Conservation (phyloP, 768 basidiomycete species). For the Pleurotus tuoliensis region DNA sequence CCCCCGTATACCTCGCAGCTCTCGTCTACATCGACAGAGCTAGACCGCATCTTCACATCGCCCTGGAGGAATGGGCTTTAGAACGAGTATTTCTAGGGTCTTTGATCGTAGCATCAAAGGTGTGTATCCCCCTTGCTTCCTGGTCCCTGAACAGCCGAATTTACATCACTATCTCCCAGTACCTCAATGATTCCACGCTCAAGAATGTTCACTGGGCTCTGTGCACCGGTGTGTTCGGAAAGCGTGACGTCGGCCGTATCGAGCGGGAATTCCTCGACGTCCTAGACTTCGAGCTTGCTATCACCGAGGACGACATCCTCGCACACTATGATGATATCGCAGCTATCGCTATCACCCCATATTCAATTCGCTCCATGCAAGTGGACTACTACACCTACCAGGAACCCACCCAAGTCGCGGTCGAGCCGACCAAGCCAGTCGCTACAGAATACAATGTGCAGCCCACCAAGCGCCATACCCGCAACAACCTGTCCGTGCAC, state of each 20-base stretch:
- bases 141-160: neutral
- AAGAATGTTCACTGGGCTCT: slow-evolving; percentile 91
- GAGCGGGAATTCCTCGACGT: slow-evolving; percentile 82
- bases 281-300: slow-evolving; percentile 67
- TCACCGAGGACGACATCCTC: slow-evolving; percentile 63
- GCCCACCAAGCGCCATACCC: slow-evolving; percentile 13
- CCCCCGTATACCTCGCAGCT: slow-evolving; percentile 63
- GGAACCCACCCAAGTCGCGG: slow-evolving; percentile 14
- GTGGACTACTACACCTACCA: slow-evolving; percentile 12
- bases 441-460: slow-evolving; percentile 8
- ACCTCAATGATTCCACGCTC: slow-evolving; percentile 83
- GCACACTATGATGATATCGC: slow-evolving; percentile 40
- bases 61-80: slow-evolving; percentile 80
- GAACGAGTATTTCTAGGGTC: slow-evolving; percentile 91
- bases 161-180: slow-evolving; percentile 35
- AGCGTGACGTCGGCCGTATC: slow-evolving; percentile 76
- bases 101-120: slow-evolving; percentile 85
- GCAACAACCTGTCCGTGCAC: slow-evolving; percentile 14
- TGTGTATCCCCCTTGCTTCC: slow-evolving; percentile 25
- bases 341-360: slow-evolving; percentile 16
- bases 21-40: slow-evolving; percentile 78
- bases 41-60: slow-evolving; percentile 76
- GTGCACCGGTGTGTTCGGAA: slow-evolving; percentile 81
- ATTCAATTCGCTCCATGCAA: slow-evolving; percentile 20
- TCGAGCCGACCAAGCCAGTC: slow-evolving; percentile 8